Conservation (phyloP, 108 stramenopile genomes). For the Seminavis robusta region DNA sequence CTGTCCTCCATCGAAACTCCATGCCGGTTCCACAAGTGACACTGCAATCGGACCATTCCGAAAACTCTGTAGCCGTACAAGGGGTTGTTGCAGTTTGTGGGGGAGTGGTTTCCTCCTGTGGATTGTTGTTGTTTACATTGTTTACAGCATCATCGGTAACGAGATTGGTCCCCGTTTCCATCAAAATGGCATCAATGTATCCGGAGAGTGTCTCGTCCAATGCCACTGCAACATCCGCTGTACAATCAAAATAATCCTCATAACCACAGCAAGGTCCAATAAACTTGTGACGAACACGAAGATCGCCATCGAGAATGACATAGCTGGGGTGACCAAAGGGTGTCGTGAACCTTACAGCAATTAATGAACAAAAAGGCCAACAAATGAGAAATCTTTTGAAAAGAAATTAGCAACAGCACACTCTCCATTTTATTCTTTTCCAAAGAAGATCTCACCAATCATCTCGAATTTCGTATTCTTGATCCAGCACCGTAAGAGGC, state of each 20-base stretch:
- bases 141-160: neutral
- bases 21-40: conserved; percentile 35
- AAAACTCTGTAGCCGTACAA: no score
- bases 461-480: conserved; percentile 24
- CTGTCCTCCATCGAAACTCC: conserved; percentile 27
- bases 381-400: no score
- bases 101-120: neutral
- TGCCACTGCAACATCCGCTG: conserved; percentile 25
- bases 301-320: conserved; percentile 35
- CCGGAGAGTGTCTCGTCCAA: conserved; percentile 25
- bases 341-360: conserved; percentile 42
- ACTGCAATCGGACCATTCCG: conserved; percentile 38
- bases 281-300: conserved; percentile 31
- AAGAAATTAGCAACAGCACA: no score
- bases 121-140: neutral
- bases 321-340: conserved; percentile 45
- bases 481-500: conserved; percentile 37
- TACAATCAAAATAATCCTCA: conserved; percentile 35
- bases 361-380: no score
- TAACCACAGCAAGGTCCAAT: conserved; percentile 58
- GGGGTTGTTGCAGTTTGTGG: neutral
- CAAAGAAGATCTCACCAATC: no score
- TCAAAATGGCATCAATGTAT: conserved; percentile 22
- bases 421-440: no score
- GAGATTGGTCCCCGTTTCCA: neutral